Evolutionary conservation across 106 monocot species (phyloP), one percentile per base, ranked within the genome.

Genomic region (Cymbidium sinense): DNA sequence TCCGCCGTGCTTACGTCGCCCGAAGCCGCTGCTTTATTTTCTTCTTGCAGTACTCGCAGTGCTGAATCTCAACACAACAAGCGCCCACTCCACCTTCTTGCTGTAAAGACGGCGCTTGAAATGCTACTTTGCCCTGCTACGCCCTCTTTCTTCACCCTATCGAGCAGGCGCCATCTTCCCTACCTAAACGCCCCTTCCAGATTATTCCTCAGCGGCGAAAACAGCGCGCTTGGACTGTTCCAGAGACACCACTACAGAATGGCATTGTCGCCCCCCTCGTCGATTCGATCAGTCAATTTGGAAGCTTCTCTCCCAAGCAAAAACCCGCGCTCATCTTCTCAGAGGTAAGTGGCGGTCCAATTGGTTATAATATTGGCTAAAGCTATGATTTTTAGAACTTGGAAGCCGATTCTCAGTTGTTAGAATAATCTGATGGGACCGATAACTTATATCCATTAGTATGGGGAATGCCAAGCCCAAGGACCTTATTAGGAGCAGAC

Each of bases 171-270:
- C n/a, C 37, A n/a, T 71, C 36, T 71, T 21, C 34, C 71, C 3
- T 13, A 39, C 21, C 35, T 71, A 21, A 17, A 0, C n/a, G 71
- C 21, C 1, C 37, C 34, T 37, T n/a, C 71, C 29, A 36, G 34
- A 71, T 71, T 71, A n/a, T n/a, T n/a, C n/a, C n/a, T n/a, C n/a
- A n/a, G n/a, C 19, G 71, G 36, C 20, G 37, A 39, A 71, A 71
- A 8, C 71, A 21, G 21, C 71, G 13, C 36, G 5, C 37, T 39
- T 37, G 71, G 71, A 29, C 71, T 20, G 71, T 20, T 71, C 36
- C 71, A n/a, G 7, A 15, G 34, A 20, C 71, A 33, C 1, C 37
- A 7, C 2, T 12, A n/a, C 7, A 71, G 20, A 33, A 71, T 37
- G 71, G 35, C 71, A 37, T 71, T n/a, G 34, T 7, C 71, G 37